A percentile compares a stretch with the other conserved stretches of the same genome.
Conservation (phyloP, 139 green algal species). For the Tetraselmis chui region DNA sequence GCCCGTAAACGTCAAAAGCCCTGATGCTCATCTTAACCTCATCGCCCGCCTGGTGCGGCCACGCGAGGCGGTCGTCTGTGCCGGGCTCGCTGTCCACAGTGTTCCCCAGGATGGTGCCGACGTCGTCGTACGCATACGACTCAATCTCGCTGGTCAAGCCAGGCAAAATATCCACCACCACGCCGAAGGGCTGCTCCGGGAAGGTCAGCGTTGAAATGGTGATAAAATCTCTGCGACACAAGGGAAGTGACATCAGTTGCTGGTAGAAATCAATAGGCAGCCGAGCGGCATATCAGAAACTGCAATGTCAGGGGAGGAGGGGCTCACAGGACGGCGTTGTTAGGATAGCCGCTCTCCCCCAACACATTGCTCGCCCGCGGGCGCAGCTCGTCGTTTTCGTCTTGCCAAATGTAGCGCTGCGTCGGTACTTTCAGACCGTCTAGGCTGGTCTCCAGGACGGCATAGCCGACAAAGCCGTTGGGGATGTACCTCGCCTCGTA, state of each 20-base stretch:
- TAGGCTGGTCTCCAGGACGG: constrained; percentile 1
- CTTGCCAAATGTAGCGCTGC: constrained; percentile 2
- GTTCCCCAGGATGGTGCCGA: neutral
- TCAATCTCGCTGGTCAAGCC: neutral
- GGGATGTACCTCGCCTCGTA: constrained; percentile 9
- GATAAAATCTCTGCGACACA: neutral
- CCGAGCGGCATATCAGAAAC: too few relatives aligned
- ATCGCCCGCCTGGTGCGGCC: neutral
- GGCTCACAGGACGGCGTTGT: neutral
- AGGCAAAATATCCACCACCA: constrained; percentile 5
- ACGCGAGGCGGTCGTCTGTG: neutral
- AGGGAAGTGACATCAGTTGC: too few relatives aligned
- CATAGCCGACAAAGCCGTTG: constrained; percentile 5
- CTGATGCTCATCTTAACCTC: neutral
- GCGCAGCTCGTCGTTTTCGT: neutral
- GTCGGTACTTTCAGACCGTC: neutral
- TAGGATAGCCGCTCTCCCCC: neutral
- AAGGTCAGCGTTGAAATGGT: neutral
- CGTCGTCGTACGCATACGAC: constrained; percentile 1
- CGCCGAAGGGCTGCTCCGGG: neutral
- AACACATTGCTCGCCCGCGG: neutral
- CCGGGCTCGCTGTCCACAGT: neutral
- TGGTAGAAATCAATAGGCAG: too few relatives aligned
- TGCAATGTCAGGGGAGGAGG: too few relatives aligned
- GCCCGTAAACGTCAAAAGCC: constrained; percentile 5